A percentile compares a stretch with the other conserved stretches of the same genome.
phyloP scores from a whole-genome alignment of 352 stramenopile genomes.

The Phytophthora lateralis region DNA sequence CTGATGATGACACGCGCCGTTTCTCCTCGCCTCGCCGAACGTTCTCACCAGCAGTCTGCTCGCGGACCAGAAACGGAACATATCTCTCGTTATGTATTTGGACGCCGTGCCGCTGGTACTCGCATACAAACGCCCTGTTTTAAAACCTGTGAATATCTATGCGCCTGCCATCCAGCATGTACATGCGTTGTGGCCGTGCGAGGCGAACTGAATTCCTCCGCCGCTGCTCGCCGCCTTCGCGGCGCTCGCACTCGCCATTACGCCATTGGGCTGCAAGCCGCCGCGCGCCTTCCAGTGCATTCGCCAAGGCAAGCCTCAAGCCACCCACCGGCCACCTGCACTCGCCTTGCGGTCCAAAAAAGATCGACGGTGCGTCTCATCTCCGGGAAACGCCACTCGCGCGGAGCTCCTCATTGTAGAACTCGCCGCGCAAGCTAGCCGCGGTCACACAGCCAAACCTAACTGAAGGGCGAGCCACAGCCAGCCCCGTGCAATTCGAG shows the following conservation, averaged over 20 bases:
- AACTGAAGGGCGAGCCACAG: slow-evolving; percentile 6
- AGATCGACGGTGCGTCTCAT: slow-evolving; percentile 27
- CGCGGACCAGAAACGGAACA: not conserved
- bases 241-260: slow-evolving; percentile 17
- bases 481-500: slow-evolving; percentile 10
- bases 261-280: slow-evolving; percentile 13
- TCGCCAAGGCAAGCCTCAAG: not conserved
- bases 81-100: no score
- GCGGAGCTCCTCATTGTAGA: slow-evolving; percentile 40
- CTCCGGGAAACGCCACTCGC: slow-evolving; percentile 19
- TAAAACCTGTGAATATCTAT: not conserved
- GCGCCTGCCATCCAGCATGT: not conserved
- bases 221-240: slow-evolving; percentile 8
- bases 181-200: not conserved
- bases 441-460: not conserved
- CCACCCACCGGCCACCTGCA: no score
- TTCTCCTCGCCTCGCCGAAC: slow-evolving; percentile 10
- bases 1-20: slow-evolving; percentile 14
- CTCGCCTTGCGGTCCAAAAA: slow-evolving; percentile 8
- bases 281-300: slow-evolving; percentile 8
- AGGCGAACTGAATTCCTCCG: slow-evolving; percentile 29
- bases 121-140: not conserved
- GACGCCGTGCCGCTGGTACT: no score
- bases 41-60: slow-evolving; percentile 9
- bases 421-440: slow-evolving; percentile 18